Base-by-base conservation (phyloP, 495 filamentous ascomycete genomes). In the Penicillium coprophilum region DNA sequence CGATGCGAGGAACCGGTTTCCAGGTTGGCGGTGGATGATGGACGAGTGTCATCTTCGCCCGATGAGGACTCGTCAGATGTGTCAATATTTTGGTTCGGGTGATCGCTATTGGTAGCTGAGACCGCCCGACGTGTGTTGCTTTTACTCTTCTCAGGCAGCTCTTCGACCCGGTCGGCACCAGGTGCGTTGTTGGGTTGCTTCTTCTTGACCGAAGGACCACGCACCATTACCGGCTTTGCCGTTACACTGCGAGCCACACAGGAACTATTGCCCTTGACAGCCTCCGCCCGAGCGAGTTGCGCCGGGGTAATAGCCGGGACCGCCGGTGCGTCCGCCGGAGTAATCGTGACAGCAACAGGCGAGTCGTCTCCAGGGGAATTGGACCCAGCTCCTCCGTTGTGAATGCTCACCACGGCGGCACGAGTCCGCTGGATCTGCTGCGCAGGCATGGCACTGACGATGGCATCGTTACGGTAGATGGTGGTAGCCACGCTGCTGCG, bases 341-440 rank as follows among this genome's bases (percentile, higher is more conserved):
- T 72, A 30, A 74, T 66, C 56, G 65, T 62, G 21, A 68, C 60
- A 1, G 64, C 53, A 11, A 50, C 30, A 0, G 46, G 44, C 17
- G 59, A 40, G 51, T 56, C 24, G 6, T 54, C 51, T 15, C 51
- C 41, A 20, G 61, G 58, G 12, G 60, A 43, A 17, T 36, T 64
- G 5, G 70, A 56, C 17, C 61, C 64, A 3, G 63, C 30, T 28
- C 59, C 56, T 31, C 54, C 78, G 32, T 69, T 74, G 68, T 88
- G 91, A 49, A 97, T 90, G 61, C 89, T 94, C 57, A 98, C 90
- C 59, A 97, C 87, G 45, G 88, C 89, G 15, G 95, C 92, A 66
- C 91, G 93, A 46, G 88, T 86, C 57, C 91, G 85, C 58, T 88
- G 85, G 52, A 87, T 88, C 44, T 91, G 92, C 60, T 92, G 90